phyloP scores from a whole-genome alignment of 2,329 filamentous ascomycete species.

The Ophiostoma novo-ulmi region DNA sequence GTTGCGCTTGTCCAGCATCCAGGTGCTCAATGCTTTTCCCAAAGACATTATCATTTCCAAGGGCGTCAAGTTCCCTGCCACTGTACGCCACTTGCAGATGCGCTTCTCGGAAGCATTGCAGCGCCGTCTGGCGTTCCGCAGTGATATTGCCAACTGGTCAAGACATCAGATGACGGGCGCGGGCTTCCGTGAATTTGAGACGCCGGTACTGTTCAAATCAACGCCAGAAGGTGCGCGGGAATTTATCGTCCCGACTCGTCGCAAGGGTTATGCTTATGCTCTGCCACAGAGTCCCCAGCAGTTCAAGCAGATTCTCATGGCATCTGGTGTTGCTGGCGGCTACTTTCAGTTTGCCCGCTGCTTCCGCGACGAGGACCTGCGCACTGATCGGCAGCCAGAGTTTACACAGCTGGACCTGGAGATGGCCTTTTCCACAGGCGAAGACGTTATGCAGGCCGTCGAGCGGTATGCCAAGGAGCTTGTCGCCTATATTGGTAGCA shows the following conservation, averaged over 20 bases:
- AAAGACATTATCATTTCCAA: conserved; percentile 70
- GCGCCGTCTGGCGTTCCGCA: conserved; percentile 65
- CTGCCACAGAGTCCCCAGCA: conserved; percentile 95
- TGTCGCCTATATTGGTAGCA: conserved; percentile 47
- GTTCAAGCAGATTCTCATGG: conserved; percentile 98
- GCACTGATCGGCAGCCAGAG: conserved; percentile 90
- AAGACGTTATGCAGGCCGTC: conserved; percentile 59
- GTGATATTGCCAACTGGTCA: conserved; percentile 36
- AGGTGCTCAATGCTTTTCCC: conserved; percentile 67
- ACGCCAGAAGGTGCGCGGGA: conserved; percentile 93
- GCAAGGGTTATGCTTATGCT: conserved; percentile 73
- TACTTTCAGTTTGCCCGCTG: conserved; percentile 95
- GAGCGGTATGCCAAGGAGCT: conserved; percentile 51
- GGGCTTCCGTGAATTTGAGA: conserved; percentile 76
- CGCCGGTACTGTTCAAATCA: conserved; percentile 92
- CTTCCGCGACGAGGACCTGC: conserved; percentile 89
- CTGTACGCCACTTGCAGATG: conserved; percentile 77
- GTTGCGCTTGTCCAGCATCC: conserved; percentile 52
- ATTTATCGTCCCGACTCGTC: conserved; percentile 84
- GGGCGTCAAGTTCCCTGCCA: conserved; percentile 66
- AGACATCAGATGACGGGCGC: conserved; percentile 31
- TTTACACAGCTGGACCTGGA: conserved; percentile 94
- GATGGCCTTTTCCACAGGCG: conserved; percentile 74
- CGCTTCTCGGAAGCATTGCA: conserved; percentile 65
- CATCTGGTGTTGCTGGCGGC: conserved; percentile 63